Conservation (phyloP, 208 protist species). For the Leishmania major region DNA sequence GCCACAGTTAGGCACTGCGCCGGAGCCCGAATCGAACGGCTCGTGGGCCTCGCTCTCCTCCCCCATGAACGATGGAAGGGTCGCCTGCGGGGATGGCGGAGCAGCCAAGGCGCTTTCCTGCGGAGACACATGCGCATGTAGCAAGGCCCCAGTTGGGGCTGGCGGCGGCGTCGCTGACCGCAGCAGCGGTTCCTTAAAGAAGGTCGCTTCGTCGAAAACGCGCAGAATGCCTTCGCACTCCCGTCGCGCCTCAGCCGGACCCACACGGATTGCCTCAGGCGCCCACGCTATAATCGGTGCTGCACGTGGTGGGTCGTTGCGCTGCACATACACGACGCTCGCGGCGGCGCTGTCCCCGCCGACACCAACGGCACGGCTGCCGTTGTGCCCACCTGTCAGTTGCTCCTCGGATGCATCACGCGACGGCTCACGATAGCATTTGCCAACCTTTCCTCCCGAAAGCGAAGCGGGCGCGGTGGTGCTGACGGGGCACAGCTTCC, state of each 20-base stretch:
- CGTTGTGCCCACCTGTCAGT: background rate
- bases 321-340: slow-evolving; percentile 22
- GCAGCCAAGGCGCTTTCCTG: background rate
- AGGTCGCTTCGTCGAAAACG: slow-evolving; percentile 46
- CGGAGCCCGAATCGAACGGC: background rate
- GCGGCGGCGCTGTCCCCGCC: background rate
- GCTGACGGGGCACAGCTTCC: background rate
- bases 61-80: background rate
- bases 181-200: slow-evolving; percentile 38
- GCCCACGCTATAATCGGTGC: slow-evolving; percentile 75
- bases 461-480: background rate
- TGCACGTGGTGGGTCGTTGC: slow-evolving; percentile 23
- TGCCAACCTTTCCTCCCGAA: background rate
- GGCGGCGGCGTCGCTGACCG: background rate
- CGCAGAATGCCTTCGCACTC: slow-evolving; percentile 37
- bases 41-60: background rate
- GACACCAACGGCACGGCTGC: background rate
- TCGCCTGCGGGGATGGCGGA: background rate
- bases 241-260: slow-evolving; percentile 29
- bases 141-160: background rate
- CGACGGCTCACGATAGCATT: background rate
- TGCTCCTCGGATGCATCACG: background rate
- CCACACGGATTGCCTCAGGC: slow-evolving; percentile 42
- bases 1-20: background rate
- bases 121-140: background rate